Percentiles rank a stretch among this genome's conserved stretches.
These are phyloP conservation scores for Patellaria atrata DNA, from an alignment of 495 filamentous ascomycete species.

Conservation along the genomic window DNA sequence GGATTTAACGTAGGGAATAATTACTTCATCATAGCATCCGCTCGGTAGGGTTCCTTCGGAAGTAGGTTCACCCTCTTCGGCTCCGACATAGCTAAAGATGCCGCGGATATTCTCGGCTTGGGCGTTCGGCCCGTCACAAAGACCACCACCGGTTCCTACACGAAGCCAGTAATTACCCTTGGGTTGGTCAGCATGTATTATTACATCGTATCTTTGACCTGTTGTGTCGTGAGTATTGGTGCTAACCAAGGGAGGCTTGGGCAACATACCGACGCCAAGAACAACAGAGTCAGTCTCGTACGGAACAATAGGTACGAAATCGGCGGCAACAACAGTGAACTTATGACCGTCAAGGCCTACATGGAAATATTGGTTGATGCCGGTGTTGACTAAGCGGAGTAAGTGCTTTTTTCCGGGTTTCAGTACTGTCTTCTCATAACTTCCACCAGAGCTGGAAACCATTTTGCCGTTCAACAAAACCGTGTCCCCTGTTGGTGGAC, in stretches of 20 bases:
- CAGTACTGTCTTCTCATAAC: conserved; percentile 18
- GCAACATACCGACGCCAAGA: conserved; percentile 21
- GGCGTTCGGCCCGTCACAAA: conserved; percentile 19
- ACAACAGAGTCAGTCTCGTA: conserved; percentile 18
- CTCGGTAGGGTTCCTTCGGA: conserved; percentile 7
- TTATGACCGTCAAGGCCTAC: conserved; percentile 21
- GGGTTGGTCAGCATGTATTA: conserved; percentile 24
- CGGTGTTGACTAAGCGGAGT: conserved; percentile 27
- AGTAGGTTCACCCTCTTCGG: conserved; percentile 12
- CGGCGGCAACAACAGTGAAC: conserved; percentile 25
- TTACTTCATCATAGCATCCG: conserved; percentile 21
- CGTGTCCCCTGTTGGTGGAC: conserved; percentile 21
- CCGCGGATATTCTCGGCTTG: conserved; percentile 18
- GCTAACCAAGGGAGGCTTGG: not conserved
- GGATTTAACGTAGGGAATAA: conserved; percentile 21
- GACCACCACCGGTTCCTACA: conserved; percentile 15
- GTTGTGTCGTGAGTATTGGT: not conserved
- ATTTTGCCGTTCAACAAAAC: conserved; percentile 26
- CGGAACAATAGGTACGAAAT: conserved; percentile 27
- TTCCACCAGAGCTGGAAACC: conserved; percentile 15
- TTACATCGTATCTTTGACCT: conserved; percentile 30
- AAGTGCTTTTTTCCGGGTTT: conserved; percentile 25
- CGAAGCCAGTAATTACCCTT: conserved; percentile 28
- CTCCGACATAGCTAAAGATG: conserved; percentile 25
- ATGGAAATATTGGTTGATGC: conserved; percentile 19